These are phyloP conservation scores for Epichloe uncinata DNA, from an alignment of 2,329 filamentous ascomycete genomes.

Conservation along the genomic window DNA sequence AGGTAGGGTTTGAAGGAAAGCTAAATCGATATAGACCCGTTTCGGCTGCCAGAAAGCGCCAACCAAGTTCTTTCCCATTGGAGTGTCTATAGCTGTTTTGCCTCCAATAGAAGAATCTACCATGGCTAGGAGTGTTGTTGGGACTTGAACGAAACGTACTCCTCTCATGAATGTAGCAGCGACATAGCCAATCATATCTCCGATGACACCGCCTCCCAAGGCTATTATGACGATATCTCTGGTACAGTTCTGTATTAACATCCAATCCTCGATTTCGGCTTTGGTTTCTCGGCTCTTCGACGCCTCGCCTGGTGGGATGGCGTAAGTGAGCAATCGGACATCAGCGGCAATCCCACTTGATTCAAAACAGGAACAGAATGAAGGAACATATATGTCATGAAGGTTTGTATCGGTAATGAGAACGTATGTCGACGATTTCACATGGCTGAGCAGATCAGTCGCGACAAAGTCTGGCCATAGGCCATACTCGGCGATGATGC, in stretches of 20 bases:
- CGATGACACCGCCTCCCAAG: constrained; percentile 90
- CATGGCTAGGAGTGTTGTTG: constrained; percentile 90
- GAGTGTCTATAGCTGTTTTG: constrained; percentile 96
- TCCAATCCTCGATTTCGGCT: constrained; percentile 94
- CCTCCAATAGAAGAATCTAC: constrained; percentile 97
- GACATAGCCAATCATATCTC: constrained; percentile 95
- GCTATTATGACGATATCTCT: constrained; percentile 91
- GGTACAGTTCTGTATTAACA: constrained; percentile 83
- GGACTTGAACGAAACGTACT: constrained; percentile 90
- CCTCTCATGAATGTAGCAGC: constrained; percentile 98
- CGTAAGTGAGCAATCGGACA: constrained; percentile 69
- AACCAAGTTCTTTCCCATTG: constrained; percentile 89
- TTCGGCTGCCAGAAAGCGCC: constrained; percentile 95
- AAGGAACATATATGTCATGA: constrained; percentile 62
- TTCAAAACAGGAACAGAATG: constrained; percentile 43
- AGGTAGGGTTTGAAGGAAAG: constrained; percentile 82
- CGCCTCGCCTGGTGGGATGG: constrained; percentile 80
- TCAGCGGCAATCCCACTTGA: constrained; percentile 13
- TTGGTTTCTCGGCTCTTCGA: constrained; percentile 92
- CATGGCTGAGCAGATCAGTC: constrained; percentile 63
- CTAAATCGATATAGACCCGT: constrained; percentile 86
- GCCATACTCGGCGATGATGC: constrained; percentile 83
- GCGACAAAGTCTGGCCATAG: constrained; percentile 77
- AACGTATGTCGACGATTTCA: constrained; percentile 82
- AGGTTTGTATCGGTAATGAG: constrained; percentile 96